Evolutionary conservation across 305 asterid species (phyloP), one percentile per base, ranked within the genome.

Genomic region (Fraxinus sp.): DNA sequence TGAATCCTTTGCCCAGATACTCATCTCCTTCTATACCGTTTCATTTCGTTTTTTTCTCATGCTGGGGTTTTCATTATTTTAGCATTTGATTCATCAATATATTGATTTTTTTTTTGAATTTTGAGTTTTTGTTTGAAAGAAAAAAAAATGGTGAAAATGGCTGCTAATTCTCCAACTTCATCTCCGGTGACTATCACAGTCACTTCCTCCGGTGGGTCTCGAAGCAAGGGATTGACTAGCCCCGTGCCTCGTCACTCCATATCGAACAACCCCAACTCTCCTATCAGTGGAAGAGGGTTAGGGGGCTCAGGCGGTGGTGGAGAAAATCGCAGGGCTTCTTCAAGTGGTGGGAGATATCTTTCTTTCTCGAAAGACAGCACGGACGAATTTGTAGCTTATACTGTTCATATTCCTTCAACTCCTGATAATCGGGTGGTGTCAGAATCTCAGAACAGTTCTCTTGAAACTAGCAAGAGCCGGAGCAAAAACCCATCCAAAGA

Each of bases 351-450:
- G 18, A 88, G 97, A 75, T 91, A 89, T 79, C 93, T 95, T 28
- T 90, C 98, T 7, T 80, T 93, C 79, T 89, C 96, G 1, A 93
- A 92, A 84, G 97, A 94, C 81, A 89, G 94, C 81, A 59, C 87
- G 0, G 98, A 95, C 1, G 98, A 95, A 70, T 93, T 86, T 74
- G 97, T 92, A 0, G 96, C 94, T 5, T 95, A 95, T 88, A 94
- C 97, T 0, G 99, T 95, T 35, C 99, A 95, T 3, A 92, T 94
- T 33, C 98, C 99, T 16, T 91, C 90, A 0, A 95, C 97, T 4
- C 98, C 99, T 0, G 97, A 95, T 30, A 88, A 92, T 20, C 85
- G 95, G 14, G 77, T 41, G 1, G 4, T 90, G 3, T 71, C 89
- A 7, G 92, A 90, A 59, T 89, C 98, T 0, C 87, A 82, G 62